Base-by-base conservation (phyloP, 345 rosid species). In the Pseudoturritis turrita region DNA sequence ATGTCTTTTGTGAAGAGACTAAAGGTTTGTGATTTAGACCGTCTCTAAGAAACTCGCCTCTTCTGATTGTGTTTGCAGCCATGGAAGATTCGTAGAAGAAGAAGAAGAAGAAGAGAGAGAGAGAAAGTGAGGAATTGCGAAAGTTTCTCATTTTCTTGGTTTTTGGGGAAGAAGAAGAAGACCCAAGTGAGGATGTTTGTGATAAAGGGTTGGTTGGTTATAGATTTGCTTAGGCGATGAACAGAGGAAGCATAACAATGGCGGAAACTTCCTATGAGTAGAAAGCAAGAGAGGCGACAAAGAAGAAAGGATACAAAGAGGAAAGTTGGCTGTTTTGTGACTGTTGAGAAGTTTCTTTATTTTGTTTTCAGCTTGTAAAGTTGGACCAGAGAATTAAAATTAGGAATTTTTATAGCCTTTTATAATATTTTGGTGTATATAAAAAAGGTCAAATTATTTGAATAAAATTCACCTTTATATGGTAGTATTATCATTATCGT, bases 1-100 rank as follows among this genome's bases (percentile, higher is more conserved):
- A 77, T 28, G 68, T 72, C 22, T 72, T 66, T 13, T 1, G 25
- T 7, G 52, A 57, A 49, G 80, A 77, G 64, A 72, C 50, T 37
- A 77, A 58, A 50, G 77, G 72, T 50, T 40, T 43, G 25, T 63
- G 75, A 55, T 55, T 55, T 1, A 11, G 0, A 28, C 77, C 80
- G 39, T 77, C 80, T 77, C 77, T 50, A 5, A 77, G 63, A 31
- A 54, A 71, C 9, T 65, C 68, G 3, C 51, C 80, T 51, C 51
- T 57, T 71, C 33, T 77, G 21, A 77, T 23, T 22, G 54, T 71
- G 6, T 77, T 25, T 31, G 40, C 68, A 52, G 77, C 80, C 9
- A 52, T 50, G 44, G 77, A 64, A 58, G 62, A 14, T 40, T 64
- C 51, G 0, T 13, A 46, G 2, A 77, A 69, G 23, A 65, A 43